Evolutionary conservation across 768 basidiomycete species (phyloP).

Genomic region (Paxillus ammoniavirescens): DNA sequence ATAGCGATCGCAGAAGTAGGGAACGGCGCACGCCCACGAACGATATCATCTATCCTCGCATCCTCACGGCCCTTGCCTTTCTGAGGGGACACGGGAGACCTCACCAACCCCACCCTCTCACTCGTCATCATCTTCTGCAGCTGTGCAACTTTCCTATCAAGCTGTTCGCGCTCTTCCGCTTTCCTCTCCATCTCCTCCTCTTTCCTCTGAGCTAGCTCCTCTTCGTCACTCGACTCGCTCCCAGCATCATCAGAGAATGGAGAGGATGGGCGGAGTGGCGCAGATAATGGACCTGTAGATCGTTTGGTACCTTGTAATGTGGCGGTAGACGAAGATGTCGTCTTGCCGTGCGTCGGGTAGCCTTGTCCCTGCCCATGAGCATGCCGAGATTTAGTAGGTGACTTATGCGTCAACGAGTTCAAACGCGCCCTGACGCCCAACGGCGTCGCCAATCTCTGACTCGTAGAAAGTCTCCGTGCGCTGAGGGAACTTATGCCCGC

Average conservation of each 20-base stretch:
- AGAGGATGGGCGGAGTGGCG: slow-evolving; percentile 42
- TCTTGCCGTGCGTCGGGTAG: slow-evolving; percentile 36
- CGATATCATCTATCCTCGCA: slow-evolving; percentile 21
- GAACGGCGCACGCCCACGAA: slow-evolving; percentile 42
- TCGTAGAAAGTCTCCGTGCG: slow-evolving; percentile 33
- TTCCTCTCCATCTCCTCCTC: slow-evolving; percentile 70
- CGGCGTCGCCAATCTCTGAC: slow-evolving; percentile 50
- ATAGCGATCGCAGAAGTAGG: slow-evolving; percentile 12
- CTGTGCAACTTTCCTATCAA: slow-evolving; percentile 66
- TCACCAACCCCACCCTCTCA: slow-evolving; percentile 69
- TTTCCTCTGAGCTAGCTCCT: slow-evolving; percentile 47
- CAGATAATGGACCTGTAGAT: slow-evolving; percentile 15
- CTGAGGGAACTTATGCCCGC: slow-evolving; percentile 4
- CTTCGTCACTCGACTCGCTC: slow-evolving; percentile 60
- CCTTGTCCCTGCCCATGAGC: slow-evolving; percentile 4
- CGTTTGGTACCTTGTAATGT: slow-evolving; percentile 56
- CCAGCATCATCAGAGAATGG: slow-evolving; percentile 53
- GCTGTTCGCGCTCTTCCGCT: slow-evolving; percentile 63
- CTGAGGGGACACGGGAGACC: slow-evolving; percentile 30
- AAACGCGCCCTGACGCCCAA: slow-evolving; percentile 69
- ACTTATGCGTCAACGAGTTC: slow-evolving; percentile 61
- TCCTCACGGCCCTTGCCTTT: slow-evolving; percentile 37
- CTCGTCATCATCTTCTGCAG: slow-evolving; percentile 72
- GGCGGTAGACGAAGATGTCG: slow-evolving; percentile 67
- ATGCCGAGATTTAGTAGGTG: slow-evolving; percentile 34